Conservation (phyloP, 768 basidiomycete species). For the Nevesoporus exiguus region DNA sequence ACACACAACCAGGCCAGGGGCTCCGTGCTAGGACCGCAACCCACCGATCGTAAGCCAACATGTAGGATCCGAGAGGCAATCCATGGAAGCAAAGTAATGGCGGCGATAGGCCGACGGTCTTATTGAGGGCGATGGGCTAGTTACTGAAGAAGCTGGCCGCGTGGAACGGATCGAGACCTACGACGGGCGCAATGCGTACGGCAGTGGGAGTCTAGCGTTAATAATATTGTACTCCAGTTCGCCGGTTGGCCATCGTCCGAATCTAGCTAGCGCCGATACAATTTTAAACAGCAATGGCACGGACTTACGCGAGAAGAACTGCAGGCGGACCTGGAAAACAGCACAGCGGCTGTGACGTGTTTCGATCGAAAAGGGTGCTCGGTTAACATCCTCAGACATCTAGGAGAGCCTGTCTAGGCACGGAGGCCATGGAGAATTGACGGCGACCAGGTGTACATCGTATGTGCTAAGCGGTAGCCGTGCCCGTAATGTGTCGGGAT, state of each 20-base stretch:
- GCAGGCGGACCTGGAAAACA: slow-evolving; percentile 8
- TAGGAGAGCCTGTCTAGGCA: slow-evolving; percentile 5
- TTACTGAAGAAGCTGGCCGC: slow-evolving; percentile 21
- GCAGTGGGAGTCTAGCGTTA: slow-evolving; percentile 2
- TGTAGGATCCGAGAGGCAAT: slow-evolving; percentile 16
- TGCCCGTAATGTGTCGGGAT: background rate
- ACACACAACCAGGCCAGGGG: slow-evolving; percentile 1
- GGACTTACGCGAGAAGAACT: slow-evolving; percentile 8
- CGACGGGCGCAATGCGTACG: slow-evolving; percentile 3
- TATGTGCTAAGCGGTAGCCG: slow-evolving; percentile 1
- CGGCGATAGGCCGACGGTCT: slow-evolving; percentile 29
- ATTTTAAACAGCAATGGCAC: slow-evolving; percentile 10
- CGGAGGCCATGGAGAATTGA: slow-evolving; percentile 8
- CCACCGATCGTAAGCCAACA: slow-evolving; percentile 6
- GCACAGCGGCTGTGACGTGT: slow-evolving; percentile 5
- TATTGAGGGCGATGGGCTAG: slow-evolving; percentile 8
- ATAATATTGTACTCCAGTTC: slow-evolving; percentile 1
- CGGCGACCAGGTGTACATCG: background rate
- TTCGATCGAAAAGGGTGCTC: slow-evolving; percentile 7
- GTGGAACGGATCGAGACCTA: slow-evolving; percentile 15
- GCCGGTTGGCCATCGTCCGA: slow-evolving; percentile 11
- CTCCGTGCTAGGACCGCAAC: slow-evolving; percentile 9
- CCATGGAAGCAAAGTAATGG: slow-evolving; percentile 18
- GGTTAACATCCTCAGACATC: slow-evolving; percentile 1
- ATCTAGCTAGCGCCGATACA: slow-evolving; percentile 8